These are phyloP conservation scores for Saccharomycopsis olivae DNA, from an alignment of 805 yeast genomes.

Conservation along the genomic window DNA sequence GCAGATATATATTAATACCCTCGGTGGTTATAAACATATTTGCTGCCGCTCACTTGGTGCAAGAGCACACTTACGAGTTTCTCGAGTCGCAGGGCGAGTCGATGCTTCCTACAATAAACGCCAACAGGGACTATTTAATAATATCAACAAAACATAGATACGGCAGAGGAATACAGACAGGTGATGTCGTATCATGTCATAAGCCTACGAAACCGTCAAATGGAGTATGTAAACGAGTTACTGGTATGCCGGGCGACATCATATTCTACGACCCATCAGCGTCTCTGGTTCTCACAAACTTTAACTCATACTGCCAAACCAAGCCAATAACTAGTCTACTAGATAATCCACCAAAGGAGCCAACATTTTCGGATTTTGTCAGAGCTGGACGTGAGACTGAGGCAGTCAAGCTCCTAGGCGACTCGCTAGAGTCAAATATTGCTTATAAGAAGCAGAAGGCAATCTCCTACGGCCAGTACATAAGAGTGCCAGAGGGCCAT, in stretches of 20 bases:
- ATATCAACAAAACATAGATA: conserved; percentile 51
- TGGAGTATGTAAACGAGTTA: conserved; percentile 83
- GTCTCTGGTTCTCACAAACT: too few relatives aligned
- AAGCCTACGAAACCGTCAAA: conserved; percentile 85
- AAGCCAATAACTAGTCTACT: too few relatives aligned
- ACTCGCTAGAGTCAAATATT: too few relatives aligned
- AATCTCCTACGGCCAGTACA: too few relatives aligned
- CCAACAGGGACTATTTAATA: conserved; percentile 68
- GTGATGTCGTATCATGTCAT: conserved; percentile 79
- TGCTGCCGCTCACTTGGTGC: conserved; percentile 47
- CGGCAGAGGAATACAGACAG: conserved; percentile 62
- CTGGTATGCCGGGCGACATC: conserved; percentile 94
- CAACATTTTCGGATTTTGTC: conserved; percentile 28
- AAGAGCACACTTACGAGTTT: conserved; percentile 58
- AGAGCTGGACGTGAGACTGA: too few relatives aligned
- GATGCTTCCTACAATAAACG: conserved; percentile 84
- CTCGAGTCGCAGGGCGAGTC: conserved; percentile 86
- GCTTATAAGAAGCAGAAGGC: too few relatives aligned
- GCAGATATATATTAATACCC: background rate
- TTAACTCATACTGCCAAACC: too few relatives aligned
- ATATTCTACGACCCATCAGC: conserved; percentile 79
- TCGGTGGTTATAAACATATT: conserved; percentile 21
- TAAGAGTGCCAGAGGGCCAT: conserved; percentile 86
- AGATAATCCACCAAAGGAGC: too few relatives aligned
- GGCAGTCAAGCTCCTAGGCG: too few relatives aligned